phyloP scores from a whole-genome alignment of 2,329 filamentous ascomycete genomes.

The Microsporum ferrugineum region DNA sequence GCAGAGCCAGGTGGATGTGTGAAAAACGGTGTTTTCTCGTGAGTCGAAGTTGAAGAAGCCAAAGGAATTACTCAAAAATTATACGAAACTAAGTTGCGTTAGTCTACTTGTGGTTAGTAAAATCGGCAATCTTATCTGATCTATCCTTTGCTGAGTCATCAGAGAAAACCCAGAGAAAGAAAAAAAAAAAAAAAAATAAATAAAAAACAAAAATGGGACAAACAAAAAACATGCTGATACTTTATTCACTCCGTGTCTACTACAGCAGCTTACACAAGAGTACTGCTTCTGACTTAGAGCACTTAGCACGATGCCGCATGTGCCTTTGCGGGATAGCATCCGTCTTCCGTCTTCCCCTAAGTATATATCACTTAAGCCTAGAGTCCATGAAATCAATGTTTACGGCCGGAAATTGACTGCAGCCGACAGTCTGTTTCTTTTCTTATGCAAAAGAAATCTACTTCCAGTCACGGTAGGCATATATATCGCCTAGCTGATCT shows the following conservation, averaged over 20 bases:
- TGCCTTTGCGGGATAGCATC: background rate
- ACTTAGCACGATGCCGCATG: background rate
- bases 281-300: background rate
- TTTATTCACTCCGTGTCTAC: too few species aligned
- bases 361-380: background rate
- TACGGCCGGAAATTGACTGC: background rate
- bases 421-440: background rate
- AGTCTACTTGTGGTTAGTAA: background rate
- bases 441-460: background rate
- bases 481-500: background rate
- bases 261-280: background rate
- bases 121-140: slow-evolving; percentile 1
- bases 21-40: background rate
- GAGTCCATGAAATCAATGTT: background rate
- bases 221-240: too few species aligned
- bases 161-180: background rate
- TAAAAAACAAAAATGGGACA: background rate
- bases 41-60: background rate
- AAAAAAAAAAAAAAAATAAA: background rate
- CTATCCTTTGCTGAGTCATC: background rate
- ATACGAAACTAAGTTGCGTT: background rate
- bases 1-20: background rate
- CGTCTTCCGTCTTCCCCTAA: background rate
- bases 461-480: background rate
- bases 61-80: background rate